Percentiles rank a stretch among this genome's conserved stretches.
These are phyloP conservation scores for Acer saccharum DNA, from an alignment of 345 rosid species.

Conservation along the genomic window DNA sequence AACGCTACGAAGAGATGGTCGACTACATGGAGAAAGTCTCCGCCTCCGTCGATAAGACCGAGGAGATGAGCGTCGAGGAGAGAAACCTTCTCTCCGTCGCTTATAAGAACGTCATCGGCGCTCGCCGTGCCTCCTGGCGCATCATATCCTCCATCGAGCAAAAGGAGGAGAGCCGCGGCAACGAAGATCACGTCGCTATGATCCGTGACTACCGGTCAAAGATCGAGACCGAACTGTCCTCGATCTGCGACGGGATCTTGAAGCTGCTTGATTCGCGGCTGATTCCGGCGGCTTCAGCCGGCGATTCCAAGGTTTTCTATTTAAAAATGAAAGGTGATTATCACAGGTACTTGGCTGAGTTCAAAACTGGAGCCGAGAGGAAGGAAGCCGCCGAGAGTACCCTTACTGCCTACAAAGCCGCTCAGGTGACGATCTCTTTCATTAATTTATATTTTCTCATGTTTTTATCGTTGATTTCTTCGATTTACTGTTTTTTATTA, in stretches of 20 bases:
- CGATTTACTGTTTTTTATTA: background rate
- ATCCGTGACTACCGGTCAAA: constrained; percentile 83
- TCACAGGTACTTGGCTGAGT: constrained; percentile 88
- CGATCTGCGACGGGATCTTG: constrained; percentile 81
- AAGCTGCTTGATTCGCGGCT: constrained; percentile 75
- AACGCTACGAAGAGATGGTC: constrained; percentile 96
- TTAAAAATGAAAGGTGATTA: constrained; percentile 94
- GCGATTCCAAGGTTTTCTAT: constrained; percentile 87
- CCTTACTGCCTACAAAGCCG: constrained; percentile 81
- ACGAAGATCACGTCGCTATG: constrained; percentile 78
- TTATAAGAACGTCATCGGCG: constrained; percentile 96
- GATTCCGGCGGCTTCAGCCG: constrained; percentile 66
- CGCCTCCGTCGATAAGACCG: constrained; percentile 45
- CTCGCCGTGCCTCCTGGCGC: constrained; percentile 91
- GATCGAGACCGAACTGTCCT: constrained; percentile 78
- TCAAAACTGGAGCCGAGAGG: constrained; percentile 76
- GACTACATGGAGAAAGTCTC: constrained; percentile 91
- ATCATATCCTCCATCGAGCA: constrained; percentile 90
- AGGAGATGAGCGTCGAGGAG: constrained; percentile 83
- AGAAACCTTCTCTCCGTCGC: constrained; percentile 96
- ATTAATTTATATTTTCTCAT: background rate
- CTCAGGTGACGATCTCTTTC: constrained; percentile 56
- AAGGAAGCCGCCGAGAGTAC: constrained; percentile 90
- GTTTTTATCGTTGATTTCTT: background rate
- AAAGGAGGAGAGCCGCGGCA: constrained; percentile 91